A percentile compares a stretch with the other conserved stretches of the same genome.
Evolutionary conservation across 164 flowering plant genomes (phyloP).

Genomic region (Litsea cubeba): DNA sequence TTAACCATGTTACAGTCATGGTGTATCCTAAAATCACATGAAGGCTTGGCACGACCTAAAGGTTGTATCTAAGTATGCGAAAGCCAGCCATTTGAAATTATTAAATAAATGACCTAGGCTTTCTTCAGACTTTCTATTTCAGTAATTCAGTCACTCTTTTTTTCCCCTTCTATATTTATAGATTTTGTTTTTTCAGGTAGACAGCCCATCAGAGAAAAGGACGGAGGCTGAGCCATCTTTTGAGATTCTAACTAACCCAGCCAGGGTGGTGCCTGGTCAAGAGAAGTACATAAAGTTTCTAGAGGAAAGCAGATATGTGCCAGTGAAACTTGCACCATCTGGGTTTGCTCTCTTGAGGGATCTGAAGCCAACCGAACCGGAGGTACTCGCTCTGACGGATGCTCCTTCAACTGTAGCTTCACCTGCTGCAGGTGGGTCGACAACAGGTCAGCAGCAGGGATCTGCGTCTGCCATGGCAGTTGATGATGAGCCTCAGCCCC

Average conservation of each 20-base stretch:
- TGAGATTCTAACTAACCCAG: conserved; percentile 84
- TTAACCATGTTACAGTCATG: no score
- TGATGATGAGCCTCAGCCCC: conserved; percentile 94
- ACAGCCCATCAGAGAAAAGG: conserved; percentile 61
- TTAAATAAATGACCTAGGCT: no score
- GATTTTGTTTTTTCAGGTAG: conserved; percentile 51
- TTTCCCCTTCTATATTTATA: no score
- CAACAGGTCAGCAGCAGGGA: conserved; percentile 42
- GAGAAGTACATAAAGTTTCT: conserved; percentile 80
- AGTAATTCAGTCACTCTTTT: no score
- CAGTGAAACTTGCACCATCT: conserved; percentile 77
- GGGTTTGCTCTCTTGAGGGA: conserved; percentile 92
- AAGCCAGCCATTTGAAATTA: no score
- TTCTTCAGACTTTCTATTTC: no score
- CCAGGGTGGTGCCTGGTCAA: conserved; percentile 90
- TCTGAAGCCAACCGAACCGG: conserved; percentile 74
- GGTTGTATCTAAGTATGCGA: no score
- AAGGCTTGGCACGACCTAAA: no score
- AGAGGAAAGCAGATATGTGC: conserved; percentile 81
- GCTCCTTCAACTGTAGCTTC: conserved; percentile 65
- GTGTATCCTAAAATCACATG: no score
- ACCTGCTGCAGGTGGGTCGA: conserved; percentile 38
- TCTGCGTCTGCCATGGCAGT: conserved; percentile 75
- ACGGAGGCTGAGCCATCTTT: conserved; percentile 73
- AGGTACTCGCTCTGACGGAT: conserved; percentile 84